These are phyloP conservation scores for Quercus engelmannii DNA, from an alignment of 306 rosid species.

Conservation along the genomic window DNA sequence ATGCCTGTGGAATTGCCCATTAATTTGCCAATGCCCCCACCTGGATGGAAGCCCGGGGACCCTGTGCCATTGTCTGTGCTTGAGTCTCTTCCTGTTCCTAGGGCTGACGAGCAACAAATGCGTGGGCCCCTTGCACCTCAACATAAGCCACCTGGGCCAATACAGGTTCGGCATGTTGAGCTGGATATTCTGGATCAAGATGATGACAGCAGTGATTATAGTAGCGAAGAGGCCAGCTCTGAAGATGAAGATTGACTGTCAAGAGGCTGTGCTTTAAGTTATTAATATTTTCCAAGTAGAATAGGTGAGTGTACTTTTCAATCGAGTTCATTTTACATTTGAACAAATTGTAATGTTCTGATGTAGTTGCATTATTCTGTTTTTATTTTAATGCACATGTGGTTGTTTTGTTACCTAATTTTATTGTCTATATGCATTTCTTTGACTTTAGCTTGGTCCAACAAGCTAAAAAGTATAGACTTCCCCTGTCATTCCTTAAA, in stretches of 20 bases:
- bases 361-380: background rate
- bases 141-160: slow-evolving; percentile 61
- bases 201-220: slow-evolving; percentile 84
- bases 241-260: slow-evolving; percentile 65
- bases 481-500: background rate
- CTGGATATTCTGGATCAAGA: slow-evolving; percentile 83
- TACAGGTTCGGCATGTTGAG: slow-evolving; percentile 86
- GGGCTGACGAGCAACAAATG: slow-evolving; percentile 54
- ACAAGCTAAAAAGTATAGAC: background rate
- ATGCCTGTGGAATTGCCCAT: slow-evolving; percentile 84
- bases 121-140: slow-evolving; percentile 46
- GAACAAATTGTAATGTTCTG: background rate
- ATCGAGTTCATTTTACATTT: background rate
- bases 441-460: background rate
- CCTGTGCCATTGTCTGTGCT: slow-evolving; percentile 80
- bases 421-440: background rate
- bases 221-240: slow-evolving; percentile 79
- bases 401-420: background rate
- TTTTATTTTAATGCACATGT: background rate
- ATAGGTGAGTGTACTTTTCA: slow-evolving; percentile 10
- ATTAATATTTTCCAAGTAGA: background rate
- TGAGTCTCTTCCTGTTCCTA: slow-evolving; percentile 55
- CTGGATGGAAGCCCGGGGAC: slow-evolving; percentile 97
- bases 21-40: slow-evolving; percentile 78
- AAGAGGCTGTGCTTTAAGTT: background rate